phyloP scores from a whole-genome alignment of 148 eudicot genomes.

The Persicaria maculosa region DNA sequence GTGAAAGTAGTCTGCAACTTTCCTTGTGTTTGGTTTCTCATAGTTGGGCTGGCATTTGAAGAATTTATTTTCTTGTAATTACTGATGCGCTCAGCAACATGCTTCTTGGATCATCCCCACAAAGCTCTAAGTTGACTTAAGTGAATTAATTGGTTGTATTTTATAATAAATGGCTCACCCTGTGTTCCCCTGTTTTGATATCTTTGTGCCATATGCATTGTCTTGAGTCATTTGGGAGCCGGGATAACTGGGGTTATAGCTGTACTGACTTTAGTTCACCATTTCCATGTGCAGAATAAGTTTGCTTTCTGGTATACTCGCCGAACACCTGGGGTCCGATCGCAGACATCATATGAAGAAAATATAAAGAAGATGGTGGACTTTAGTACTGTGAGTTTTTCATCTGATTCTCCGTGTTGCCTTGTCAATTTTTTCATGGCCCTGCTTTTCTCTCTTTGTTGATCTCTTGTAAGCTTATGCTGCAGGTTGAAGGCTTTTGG shows the following conservation, averaged over 20 bases:
- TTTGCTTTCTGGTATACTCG: constrained; percentile 94
- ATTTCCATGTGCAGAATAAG: constrained; percentile 52
- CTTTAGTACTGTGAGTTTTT: constrained; percentile 63
- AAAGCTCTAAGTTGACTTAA: not conserved
- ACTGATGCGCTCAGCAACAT: not conserved
- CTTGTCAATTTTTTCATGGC: not conserved
- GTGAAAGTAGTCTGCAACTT: not conserved
- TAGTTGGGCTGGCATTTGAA: not conserved
- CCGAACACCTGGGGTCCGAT: constrained; percentile 67
- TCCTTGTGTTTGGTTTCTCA: no score
- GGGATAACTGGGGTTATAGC: not conserved
- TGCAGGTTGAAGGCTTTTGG: constrained; percentile 96
- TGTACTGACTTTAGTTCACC: not conserved
- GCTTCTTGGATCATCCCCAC: not conserved
- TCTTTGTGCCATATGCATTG: not conserved
- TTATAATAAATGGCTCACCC: not conserved
- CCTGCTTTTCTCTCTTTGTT: not conserved
- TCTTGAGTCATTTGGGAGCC: not conserved
- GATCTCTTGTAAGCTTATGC: constrained; percentile 4
- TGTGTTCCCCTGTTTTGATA: not conserved
- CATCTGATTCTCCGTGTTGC: not conserved
- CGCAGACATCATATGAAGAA: constrained; percentile 83
- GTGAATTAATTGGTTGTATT: not conserved
- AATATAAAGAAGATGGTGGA: constrained; percentile 80
- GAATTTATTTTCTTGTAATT: not conserved